Conservation (phyloP, 306 rosid species). For the Cucurbita maxima region DNA sequence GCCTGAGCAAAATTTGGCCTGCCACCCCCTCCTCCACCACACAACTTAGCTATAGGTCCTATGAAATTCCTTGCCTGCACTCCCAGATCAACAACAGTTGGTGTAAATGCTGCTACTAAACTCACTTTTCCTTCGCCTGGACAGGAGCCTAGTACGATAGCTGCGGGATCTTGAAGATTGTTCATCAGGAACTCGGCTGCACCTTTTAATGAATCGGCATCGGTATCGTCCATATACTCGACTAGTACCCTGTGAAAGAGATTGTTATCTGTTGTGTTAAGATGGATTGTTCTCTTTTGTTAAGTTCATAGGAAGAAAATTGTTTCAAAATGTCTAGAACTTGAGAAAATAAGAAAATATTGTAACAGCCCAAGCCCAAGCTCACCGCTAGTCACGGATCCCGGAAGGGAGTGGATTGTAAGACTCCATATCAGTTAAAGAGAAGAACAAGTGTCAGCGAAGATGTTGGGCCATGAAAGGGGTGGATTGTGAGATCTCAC, state of each 20-base stretch:
- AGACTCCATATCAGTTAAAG: too few relatives aligned
- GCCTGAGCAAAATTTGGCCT: constrained; percentile 95
- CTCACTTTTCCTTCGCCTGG: constrained; percentile 87
- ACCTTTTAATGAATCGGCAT: constrained; percentile 70
- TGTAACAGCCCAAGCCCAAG: too few relatives aligned
- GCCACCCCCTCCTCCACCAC: constrained; percentile 97
- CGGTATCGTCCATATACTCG: constrained; percentile 67
- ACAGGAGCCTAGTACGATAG: constrained; percentile 72
- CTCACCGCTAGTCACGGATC: too few relatives aligned
- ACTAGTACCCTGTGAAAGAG: constrained; percentile 58
- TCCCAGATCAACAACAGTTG: constrained; percentile 57
- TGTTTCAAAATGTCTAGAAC: neutral
- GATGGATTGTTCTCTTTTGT: neutral
- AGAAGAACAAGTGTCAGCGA: too few relatives aligned
- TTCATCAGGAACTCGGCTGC: constrained; percentile 73
- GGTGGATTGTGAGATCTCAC: too few relatives aligned
- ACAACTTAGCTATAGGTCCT: constrained; percentile 74
- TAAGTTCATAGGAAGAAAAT: neutral
- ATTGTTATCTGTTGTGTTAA: neutral
- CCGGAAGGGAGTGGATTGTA: too few relatives aligned
- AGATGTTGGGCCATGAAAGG: too few relatives aligned
- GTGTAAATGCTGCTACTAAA: constrained; percentile 85
- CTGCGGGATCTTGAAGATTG: constrained; percentile 71
- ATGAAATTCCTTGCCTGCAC: constrained; percentile 87
- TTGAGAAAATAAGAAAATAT: neutral